Evolutionary conservation across 176 grass and related monocot genomes (phyloP).

Genomic region (Bolboschoenus planiculmis): DNA sequence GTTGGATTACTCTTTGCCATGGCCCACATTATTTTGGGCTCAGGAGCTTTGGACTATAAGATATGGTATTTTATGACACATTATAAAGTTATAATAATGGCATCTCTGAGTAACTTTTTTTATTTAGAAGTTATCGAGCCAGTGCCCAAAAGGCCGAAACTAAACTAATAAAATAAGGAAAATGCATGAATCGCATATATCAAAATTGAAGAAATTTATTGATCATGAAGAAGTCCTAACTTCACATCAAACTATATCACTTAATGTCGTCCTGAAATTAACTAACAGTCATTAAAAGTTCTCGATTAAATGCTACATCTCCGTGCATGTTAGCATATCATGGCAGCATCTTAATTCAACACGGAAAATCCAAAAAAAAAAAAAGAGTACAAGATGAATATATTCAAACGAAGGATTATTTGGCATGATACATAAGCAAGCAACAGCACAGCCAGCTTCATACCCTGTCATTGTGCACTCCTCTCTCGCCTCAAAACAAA

Average conservation of each 20-base stretch:
- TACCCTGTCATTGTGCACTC: slow-evolving; percentile 18
- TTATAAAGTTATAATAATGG: no score
- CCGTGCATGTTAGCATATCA: not conserved
- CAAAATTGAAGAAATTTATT: not conserved
- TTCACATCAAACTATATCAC: not conserved
- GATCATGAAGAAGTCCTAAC: not conserved
- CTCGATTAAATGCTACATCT: not conserved
- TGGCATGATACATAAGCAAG: slow-evolving; percentile 8
- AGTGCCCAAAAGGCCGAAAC: not conserved
- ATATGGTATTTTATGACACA: no score
- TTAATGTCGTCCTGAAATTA: not conserved
- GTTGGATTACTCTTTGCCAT: no score
- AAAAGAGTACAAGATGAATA: slow-evolving; percentile 7
- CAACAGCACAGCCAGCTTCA: slow-evolving; percentile 10
- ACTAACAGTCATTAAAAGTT: not conserved
- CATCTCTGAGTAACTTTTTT: no score
- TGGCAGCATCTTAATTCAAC: not conserved
- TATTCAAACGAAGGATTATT: slow-evolving; percentile 9
- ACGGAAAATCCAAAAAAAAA: not conserved
- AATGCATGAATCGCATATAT: not conserved
- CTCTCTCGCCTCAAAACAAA: slow-evolving; percentile 23
- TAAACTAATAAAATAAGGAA: not conserved
- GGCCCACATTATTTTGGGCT: not conserved
- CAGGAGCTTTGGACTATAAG: not conserved
- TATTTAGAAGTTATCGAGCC: not conserved